Evolutionary conservation across 345 rosid genomes (phyloP), one percentile per base, ranked within the genome.

Genomic region (Noccaea bulbosa): DNA sequence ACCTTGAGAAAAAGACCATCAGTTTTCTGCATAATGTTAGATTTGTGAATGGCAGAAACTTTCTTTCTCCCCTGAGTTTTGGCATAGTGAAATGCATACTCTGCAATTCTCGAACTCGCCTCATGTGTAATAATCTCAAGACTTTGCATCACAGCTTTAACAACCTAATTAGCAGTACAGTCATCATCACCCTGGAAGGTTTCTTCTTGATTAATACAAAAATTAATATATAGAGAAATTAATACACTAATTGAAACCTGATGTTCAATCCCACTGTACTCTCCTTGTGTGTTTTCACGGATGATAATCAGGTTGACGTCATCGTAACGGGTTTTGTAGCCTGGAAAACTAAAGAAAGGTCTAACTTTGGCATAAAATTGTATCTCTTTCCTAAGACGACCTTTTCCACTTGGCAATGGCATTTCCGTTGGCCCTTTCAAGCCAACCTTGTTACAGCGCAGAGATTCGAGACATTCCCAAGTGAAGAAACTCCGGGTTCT

Each of bases 391-490:
- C 93, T 82, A 47, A 89, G 81, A 78, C 84, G 93, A 45, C 95
- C 95, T 65, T 87, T 91, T 17, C 93, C 93, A 62, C 88, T 85
- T 35, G 97, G 95, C 8, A 91, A 88, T 27, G 95, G 93, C 8
- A 94, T 91, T 22, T 95, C 97, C 91, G 87, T 91, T 24, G 97
- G 96, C 44, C 96, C 97, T 83, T 89, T 89, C 76, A 91, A 80
- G n/a, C 97, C 97, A 9, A 88, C 88, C 72, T 57, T 60, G 65
- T 91, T 88, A 50, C 65, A 67, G 35, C 88, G 73, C 6, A 91
- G 90, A 8, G 95, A 91, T 74, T 91, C 92, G 69, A 91, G 76
- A 80, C 96, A 87, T 74, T 91, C 96, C 91, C 88, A 88, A 60
- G 96, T 91, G 20, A 88, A 79, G 56, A 88, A 87, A 79, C 90